phyloP scores from a whole-genome alignment of 2,329 filamentous ascomycete species.

The Lomentospora prolificans region DNA sequence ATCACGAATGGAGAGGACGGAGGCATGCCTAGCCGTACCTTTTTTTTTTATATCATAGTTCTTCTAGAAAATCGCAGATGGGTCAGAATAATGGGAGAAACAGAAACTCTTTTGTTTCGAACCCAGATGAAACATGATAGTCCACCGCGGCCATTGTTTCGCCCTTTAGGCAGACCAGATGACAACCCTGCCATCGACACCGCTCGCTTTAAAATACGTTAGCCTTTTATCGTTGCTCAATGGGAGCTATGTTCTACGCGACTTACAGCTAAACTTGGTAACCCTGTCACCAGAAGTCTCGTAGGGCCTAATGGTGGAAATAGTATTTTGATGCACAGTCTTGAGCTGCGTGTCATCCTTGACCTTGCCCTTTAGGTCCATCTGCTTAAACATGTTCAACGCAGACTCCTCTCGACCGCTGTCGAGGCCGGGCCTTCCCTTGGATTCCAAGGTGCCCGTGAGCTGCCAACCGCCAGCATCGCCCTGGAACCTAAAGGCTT shows the following conservation, averaged over 20 bases:
- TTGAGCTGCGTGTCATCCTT: slow-evolving; percentile 91
- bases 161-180: slow-evolving; percentile 59
- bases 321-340: slow-evolving; percentile 94
- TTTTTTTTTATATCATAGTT: neutral
- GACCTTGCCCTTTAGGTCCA: slow-evolving; percentile 92
- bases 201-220: slow-evolving; percentile 48
- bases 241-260: neutral
- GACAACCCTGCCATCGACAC: slow-evolving; percentile 73
- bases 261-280: slow-evolving; percentile 77
- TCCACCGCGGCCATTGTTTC: neutral
- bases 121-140: neutral
- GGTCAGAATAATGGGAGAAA: no score
- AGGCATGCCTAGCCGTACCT: no score
- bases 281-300: slow-evolving; percentile 56
- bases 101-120: slow-evolving; percentile 8
- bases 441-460: slow-evolving; percentile 68
- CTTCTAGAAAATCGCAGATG: neutral
- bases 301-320: slow-evolving; percentile 73
- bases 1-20: neutral
- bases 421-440: slow-evolving; percentile 51
- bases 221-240: slow-evolving; percentile 12
- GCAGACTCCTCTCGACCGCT: slow-evolving; percentile 77
- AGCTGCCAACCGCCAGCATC: slow-evolving; percentile 74
- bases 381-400: slow-evolving; percentile 95
- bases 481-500: slow-evolving; percentile 83